Evolutionary conservation across 2,329 filamentous ascomycete genomes (phyloP), one percentile per base, ranked within the genome.

Genomic region (Penicillium sp.): DNA sequence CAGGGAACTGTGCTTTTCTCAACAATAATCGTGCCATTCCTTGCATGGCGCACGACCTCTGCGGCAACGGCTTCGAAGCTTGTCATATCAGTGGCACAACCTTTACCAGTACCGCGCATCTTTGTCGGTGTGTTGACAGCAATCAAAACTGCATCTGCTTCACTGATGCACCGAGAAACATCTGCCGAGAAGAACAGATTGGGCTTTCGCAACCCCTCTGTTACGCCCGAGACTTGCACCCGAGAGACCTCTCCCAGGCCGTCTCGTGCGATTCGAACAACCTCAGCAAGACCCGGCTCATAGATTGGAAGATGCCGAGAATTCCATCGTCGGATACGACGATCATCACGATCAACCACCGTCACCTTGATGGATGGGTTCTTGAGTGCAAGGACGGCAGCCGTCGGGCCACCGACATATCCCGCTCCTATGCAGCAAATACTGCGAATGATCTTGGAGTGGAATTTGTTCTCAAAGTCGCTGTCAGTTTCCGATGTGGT

Each of bases 1-100:
- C 89, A 91, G 3, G 91, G 91, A 30, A 93, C 91, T 0, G 91
- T 94, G 57, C 87, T 90, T 80, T 93, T 94, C 79, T 93, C 91
- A 12, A 93, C 91, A 53, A 94, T 86, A 59, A 93, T 91, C 60
- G 89, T 87, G 58, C 88, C 88, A 33, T 83, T 80, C 35, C 83
- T 86, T 8, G 90, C 88, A 65, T 88, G 82, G 68, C 86, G 82
- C 17, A 90, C 91, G 38, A 93, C 88, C 58, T 86, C 86, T 54
- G 84, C 82, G 0, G 86, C 87, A 5, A 89, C 90, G 19, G 86
- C 86, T 75, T 93, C 90, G 26, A 93, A 85, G 22, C 87, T 86
- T 1, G 86, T 86, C 79, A 93, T 85, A 69, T 93, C 89, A 12
- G 89, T 89, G 0, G 90, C 90, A 64, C 83, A 85, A 17, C 90